Conservation (phyloP, 2,329 filamentous ascomycete species). For the Claviceps sorghi region DNA sequence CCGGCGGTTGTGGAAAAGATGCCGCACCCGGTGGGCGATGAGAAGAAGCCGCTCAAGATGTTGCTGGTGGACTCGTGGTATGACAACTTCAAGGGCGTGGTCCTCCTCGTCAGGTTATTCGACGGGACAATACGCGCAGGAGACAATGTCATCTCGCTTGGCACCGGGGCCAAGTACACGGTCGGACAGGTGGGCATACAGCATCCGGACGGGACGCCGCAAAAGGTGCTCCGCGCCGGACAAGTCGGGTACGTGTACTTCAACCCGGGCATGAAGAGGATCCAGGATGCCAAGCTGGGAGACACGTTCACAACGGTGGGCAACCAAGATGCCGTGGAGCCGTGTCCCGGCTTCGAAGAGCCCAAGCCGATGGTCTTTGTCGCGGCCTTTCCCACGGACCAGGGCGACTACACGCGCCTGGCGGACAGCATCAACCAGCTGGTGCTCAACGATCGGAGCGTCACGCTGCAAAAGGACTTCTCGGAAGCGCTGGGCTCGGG, state of each 20-base stretch:
- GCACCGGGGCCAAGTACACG: constrained; percentile 75
- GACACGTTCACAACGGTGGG: constrained; percentile 85
- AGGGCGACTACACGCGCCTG: constrained; percentile 69
- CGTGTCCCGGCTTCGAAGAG: constrained; percentile 86
- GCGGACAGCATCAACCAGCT: constrained; percentile 92
- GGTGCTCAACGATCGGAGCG: constrained; percentile 84
- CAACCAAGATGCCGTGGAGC: constrained; percentile 59
- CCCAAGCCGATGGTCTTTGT: constrained; percentile 99
- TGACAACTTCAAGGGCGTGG: constrained; percentile 86
- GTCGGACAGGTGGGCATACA: constrained; percentile 96
- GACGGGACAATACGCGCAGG: constrained; percentile 73
- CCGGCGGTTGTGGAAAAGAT: constrained; percentile 77
- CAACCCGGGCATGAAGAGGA: constrained; percentile 96
- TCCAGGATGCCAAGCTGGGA: constrained; percentile 87
- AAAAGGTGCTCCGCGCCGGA: constrained; percentile 67
- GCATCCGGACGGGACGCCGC: constrained; percentile 75
- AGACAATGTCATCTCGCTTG: constrained; percentile 75
- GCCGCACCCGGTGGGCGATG: constrained; percentile 63
- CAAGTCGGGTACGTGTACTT: constrained; percentile 96
- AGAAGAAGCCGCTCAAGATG: constrained; percentile 59
- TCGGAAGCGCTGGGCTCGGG: constrained; percentile 88
- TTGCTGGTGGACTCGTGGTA: constrained; percentile 97
- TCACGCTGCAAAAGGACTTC: constrained; percentile 85
- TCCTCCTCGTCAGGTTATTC: constrained; percentile 80
- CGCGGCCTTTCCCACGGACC: constrained; percentile 86